These are phyloP conservation scores for Aspergillus fumigatiaffinis DNA, from an alignment of 2,329 filamentous ascomycete genomes.

Conservation along the genomic window DNA sequence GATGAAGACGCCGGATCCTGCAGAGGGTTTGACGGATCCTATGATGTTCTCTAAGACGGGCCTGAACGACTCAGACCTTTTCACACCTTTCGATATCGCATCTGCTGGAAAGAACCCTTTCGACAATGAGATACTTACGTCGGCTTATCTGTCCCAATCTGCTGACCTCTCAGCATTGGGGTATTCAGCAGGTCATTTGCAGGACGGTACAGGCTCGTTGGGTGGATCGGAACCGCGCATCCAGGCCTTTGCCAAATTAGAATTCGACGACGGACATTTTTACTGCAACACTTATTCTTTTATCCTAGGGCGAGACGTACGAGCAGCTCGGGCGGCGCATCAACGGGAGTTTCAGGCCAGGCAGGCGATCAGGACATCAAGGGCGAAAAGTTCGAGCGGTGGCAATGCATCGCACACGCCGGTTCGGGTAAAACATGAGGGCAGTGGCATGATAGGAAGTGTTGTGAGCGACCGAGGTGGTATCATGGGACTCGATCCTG, in stretches of 20 bases:
- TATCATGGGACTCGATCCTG: constrained; percentile 49
- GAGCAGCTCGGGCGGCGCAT: constrained; percentile 46
- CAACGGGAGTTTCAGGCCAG: constrained; percentile 42
- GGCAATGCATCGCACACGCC: constrained; percentile 43
- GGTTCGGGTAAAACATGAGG: constrained; percentile 43
- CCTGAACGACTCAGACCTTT: constrained; percentile 31
- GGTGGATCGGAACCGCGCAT: constrained; percentile 45
- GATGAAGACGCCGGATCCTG: constrained; percentile 19
- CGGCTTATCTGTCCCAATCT: constrained; percentile 36
- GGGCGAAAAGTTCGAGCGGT: constrained; percentile 45
- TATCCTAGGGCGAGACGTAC: constrained; percentile 59
- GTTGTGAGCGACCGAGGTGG: constrained; percentile 55
- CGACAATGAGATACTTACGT: constrained; percentile 38
- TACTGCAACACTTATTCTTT: constrained; percentile 62
- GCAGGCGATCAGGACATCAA: constrained; percentile 37
- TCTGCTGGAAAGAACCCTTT: constrained; percentile 31
- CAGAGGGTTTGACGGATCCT: constrained; percentile 31
- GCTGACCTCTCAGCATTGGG: constrained; percentile 33
- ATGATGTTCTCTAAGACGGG: constrained; percentile 29
- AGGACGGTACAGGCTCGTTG: constrained; percentile 33
- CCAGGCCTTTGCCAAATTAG: constrained; percentile 60
- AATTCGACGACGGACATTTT: constrained; percentile 63
- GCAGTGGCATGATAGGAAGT: constrained; percentile 44
- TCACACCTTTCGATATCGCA: constrained; percentile 33
- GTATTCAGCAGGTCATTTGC: constrained; percentile 25